Percentiles rank a stretch among this genome's conserved stretches.
Evolutionary conservation across 225 moss, liverwort and hornwort species (phyloP).

Genomic region (Straminergon stramineum): DNA sequence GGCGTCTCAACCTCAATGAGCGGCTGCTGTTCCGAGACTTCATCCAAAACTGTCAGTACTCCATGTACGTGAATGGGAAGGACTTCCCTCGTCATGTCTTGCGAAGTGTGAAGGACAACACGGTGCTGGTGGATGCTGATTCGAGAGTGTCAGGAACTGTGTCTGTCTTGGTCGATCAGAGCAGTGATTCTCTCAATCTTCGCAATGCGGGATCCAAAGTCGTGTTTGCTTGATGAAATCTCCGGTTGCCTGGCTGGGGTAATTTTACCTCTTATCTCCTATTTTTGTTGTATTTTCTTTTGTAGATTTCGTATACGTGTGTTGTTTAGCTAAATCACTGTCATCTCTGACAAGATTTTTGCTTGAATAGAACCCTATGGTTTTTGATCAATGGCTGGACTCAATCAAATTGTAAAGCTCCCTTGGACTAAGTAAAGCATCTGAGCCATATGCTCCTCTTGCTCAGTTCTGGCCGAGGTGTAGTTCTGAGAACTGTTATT

Average conservation of each 20-base stretch:
- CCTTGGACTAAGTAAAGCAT: neutral
- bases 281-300: neutral
- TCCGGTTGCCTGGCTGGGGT: neutral
- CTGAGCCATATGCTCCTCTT: neutral
- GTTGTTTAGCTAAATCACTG: neutral
- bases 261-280: neutral
- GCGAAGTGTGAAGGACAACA: conserved; percentile 53
- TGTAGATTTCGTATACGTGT: neutral
- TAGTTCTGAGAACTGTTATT: neutral
- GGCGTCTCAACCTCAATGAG: conserved; percentile 59
- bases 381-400: neutral
- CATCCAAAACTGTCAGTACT: conserved; percentile 66
- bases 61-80: conserved; percentile 38
- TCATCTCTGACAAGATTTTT: neutral
- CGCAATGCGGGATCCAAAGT: neutral
- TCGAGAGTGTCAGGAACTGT: conserved; percentile 45
- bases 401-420: neutral
- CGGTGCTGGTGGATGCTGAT: conserved; percentile 56
- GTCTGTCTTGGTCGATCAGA: conserved; percentile 66
- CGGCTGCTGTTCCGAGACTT: conserved; percentile 58
- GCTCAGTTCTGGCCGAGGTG: neutral
- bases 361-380: neutral
- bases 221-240: conserved; percentile 8
- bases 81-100: conserved; percentile 43
- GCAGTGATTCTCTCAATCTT: conserved; percentile 49